Base-by-base conservation (phyloP, 2,329 filamentous ascomycete species). In the Aspergillus pseudoterreus region DNA sequence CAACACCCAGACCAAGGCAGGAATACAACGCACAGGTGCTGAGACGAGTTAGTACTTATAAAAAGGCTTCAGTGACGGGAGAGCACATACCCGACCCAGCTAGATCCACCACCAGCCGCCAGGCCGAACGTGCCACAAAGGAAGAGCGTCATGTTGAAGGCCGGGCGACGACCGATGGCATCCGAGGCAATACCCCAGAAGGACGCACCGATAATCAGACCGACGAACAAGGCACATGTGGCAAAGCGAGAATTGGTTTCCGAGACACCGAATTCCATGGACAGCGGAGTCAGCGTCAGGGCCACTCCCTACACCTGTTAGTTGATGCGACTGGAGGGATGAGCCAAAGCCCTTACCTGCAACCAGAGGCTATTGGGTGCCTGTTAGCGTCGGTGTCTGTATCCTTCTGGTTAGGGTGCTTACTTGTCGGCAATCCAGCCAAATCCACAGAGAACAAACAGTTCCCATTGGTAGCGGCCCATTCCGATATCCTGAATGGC, bases 401-500 rank as follows among this genome's bases (percentile, higher is more conserved):
- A 10, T 14, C 1, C 15, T 15, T 4, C 27, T 4, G 17, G 6
- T 41, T 11, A 4, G 17, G 9, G n/a, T 17, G 4, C 82, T 75
- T 71, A 88, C 85, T 92, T 92, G 67, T 94, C 90, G 10, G 88
- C 88, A 41, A 91, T 82, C 89, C 90, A 95, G 17, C 90, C 90
- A 63, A 90, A 90, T 2, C 90, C 90, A 63, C 88, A 92, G 0
- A 95, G 76, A 24, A 84, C 71, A 65, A 95, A 95, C 4, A 95
- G 75, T 62, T 89, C 80, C 88, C 88, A 94, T 65, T 95, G 90
- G 64, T 95, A 95, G 49, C 77, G 78, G 27, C 90, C 90, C 87
- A 95, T 95, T 21, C 90, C 90, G 61, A 94, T 94, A 65, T 95
- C 90, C 64, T 90, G 84, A 50, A 95, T 83, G 22, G 90, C 90